These are phyloP conservation scores for Fusarium coffeatum DNA, from an alignment of 2,329 filamentous ascomycete genomes.

Conservation along the genomic window DNA sequence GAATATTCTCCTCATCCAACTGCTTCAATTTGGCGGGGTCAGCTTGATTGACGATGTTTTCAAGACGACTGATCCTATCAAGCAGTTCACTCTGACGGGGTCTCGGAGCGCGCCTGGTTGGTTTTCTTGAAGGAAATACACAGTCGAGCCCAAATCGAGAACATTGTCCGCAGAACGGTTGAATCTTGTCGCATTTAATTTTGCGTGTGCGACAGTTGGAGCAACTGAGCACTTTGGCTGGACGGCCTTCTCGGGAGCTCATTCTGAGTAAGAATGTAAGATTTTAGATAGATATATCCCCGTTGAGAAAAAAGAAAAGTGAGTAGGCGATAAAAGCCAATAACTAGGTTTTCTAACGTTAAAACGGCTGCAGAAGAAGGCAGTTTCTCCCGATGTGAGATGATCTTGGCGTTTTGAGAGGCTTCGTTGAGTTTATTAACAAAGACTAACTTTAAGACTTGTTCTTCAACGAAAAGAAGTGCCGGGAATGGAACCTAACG, in stretches of 20 bases:
- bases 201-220: conserved; percentile 73
- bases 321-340: background rate
- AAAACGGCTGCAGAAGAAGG: background rate
- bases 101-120: conserved; percentile 55
- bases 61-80: conserved; percentile 57
- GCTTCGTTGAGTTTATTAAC: conserved; percentile 26
- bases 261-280: conserved; percentile 27
- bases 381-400: background rate
- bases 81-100: conserved; percentile 59
- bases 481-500: background rate
- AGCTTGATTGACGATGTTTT: conserved; percentile 59
- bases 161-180: conserved; percentile 66
- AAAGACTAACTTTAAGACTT: background rate
- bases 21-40: conserved; percentile 49
- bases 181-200: conserved; percentile 68
- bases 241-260: conserved; percentile 33
- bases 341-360: conserved; percentile 3
- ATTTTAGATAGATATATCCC: background rate
- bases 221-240: conserved; percentile 61
- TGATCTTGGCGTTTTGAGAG: background rate
- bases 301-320: background rate
- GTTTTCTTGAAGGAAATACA: conserved; percentile 59
- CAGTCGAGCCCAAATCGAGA: conserved; percentile 60
- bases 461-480: conserved; percentile 11
- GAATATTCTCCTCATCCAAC: conserved; percentile 38